Conservation (phyloP, 2,329 filamentous ascomycete species). For the Clonostachys solani region DNA sequence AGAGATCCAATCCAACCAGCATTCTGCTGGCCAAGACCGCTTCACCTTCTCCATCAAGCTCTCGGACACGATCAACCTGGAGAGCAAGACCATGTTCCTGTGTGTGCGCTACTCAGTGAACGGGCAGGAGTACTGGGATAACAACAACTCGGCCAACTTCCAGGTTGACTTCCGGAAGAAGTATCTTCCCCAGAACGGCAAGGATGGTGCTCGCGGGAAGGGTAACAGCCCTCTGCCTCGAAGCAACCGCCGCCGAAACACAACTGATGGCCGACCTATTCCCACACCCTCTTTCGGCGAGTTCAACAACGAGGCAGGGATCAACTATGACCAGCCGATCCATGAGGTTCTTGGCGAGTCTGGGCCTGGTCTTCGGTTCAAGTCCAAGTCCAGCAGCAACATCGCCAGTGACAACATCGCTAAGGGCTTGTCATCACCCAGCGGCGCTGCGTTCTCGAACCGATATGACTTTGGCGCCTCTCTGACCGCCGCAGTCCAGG, state of each 20-base stretch:
- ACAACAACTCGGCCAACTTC: conserved; percentile 83
- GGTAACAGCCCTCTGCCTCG: conserved; percentile 57
- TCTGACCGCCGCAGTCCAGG: conserved; percentile 74
- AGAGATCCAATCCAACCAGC: conserved; percentile 66
- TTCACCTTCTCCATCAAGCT: conserved; percentile 95
- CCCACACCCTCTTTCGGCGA: conserved; percentile 64
- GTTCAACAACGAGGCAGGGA: conserved; percentile 59
- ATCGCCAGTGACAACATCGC: conserved; percentile 59
- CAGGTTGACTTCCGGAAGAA: conserved; percentile 91
- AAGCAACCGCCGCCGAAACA: conserved; percentile 53
- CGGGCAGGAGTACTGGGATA: conserved; percentile 91
- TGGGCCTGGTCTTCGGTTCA: conserved; percentile 60
- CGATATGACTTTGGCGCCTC: conserved; percentile 97
- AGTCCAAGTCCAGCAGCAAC: conserved; percentile 61
- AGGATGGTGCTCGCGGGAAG: conserved; percentile 46
- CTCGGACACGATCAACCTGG: conserved; percentile 84
- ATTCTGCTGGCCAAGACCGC: conserved; percentile 68
- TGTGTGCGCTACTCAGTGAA: conserved; percentile 85
- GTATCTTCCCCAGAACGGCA: conserved; percentile 56
- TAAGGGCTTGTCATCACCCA: conserved; percentile 46
- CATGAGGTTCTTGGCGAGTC: conserved; percentile 62
- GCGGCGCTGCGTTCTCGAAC: conserved; percentile 77
- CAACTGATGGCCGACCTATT: conserved; percentile 37
- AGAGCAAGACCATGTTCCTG: conserved; percentile 88
- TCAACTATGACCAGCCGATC: conserved; percentile 55